Evolutionary conservation across 2,329 filamentous ascomycete genomes (phyloP).

Genomic region (Pseudogymnoascus sp.): DNA sequence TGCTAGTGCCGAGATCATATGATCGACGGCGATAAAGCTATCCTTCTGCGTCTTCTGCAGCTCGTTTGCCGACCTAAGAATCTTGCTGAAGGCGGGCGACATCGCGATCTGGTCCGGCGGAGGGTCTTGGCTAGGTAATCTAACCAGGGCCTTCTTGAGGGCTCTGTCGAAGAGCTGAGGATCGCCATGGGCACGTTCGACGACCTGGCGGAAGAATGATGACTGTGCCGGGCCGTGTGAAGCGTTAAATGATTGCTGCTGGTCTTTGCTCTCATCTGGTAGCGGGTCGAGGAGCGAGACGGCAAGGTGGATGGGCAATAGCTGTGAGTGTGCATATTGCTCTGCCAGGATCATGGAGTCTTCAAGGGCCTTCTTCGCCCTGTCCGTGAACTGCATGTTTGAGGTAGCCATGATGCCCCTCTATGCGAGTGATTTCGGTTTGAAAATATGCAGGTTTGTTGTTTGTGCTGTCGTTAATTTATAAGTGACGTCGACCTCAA

Average conservation of each 20-base stretch:
- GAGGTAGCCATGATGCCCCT: conserved; percentile 52
- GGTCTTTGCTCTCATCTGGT: conserved; percentile 71
- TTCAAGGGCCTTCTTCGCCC: conserved; percentile 80
- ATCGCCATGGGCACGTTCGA: conserved; percentile 91
- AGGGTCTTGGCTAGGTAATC: conserved; percentile 88
- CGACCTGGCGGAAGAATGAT: conserved; percentile 89
- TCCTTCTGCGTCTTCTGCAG: conserved; percentile 97
- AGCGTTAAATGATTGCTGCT: conserved; percentile 59
- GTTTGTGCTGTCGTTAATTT: neutral
- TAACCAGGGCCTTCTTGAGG: conserved; percentile 85
- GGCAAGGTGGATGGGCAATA: conserved; percentile 83
- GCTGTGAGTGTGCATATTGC: conserved; percentile 85
- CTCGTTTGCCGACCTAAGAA: conserved; percentile 78
- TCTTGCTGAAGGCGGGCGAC: conserved; percentile 71
- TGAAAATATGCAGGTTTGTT: neutral
- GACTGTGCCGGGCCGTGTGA: conserved; percentile 52
- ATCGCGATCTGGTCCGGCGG: conserved; percentile 83
- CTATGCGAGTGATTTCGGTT: neutral
- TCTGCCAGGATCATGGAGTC: conserved; percentile 83
- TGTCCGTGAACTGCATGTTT: conserved; percentile 87
- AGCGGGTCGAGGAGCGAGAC: conserved; percentile 72
- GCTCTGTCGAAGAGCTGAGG: conserved; percentile 79
- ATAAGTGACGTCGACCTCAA: neutral
- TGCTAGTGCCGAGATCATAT: conserved; percentile 77
- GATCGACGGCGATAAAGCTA: conserved; percentile 87